These are phyloP conservation scores for Saturnispora sanitii DNA, from an alignment of 805 yeast genomes.

Conservation along the genomic window DNA sequence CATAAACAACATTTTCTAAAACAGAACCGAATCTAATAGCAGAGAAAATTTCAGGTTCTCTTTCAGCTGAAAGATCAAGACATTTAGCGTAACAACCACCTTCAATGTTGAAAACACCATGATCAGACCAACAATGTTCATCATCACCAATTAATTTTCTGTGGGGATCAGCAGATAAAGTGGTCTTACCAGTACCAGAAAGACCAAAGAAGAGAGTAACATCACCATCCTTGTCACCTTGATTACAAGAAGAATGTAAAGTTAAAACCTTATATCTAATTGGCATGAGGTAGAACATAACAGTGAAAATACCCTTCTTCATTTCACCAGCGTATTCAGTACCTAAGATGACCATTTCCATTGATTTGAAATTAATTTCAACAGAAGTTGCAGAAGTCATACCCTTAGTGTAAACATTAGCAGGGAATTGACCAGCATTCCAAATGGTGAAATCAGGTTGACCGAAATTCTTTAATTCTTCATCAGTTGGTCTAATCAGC, in stretches of 20 bases:
- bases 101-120: slow-evolving; percentile 97
- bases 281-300: slow-evolving; percentile 98
- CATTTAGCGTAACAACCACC: slow-evolving; percentile 99
- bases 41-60: slow-evolving; percentile 95
- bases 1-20: slow-evolving; percentile 85
- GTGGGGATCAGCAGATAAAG: slow-evolving; percentile 91
- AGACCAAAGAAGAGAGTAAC: slow-evolving; percentile 94
- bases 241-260: slow-evolving; percentile 90
- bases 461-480: slow-evolving; percentile 82
- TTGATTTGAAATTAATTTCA: slow-evolving; percentile 90
- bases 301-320: slow-evolving; percentile 99
- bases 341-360: slow-evolving; percentile 98
- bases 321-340: slow-evolving; percentile 99
- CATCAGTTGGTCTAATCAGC: slow-evolving; percentile 90
- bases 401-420: slow-evolving; percentile 90
- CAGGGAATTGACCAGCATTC: slow-evolving; percentile 99
- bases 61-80: slow-evolving; percentile 77
- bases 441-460: slow-evolving; percentile 97
- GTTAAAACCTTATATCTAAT: slow-evolving; percentile 85
- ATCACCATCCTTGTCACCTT: slow-evolving; percentile 71
- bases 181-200: slow-evolving; percentile 97
- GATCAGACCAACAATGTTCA: slow-evolving; percentile 98
- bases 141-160: slow-evolving; percentile 95
- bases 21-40: slow-evolving; percentile 93
- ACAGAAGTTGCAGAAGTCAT: slow-evolving; percentile 96